These are phyloP conservation scores for Leishmania lainsoni DNA, from an alignment of 208 protist species.

Conservation along the genomic window DNA sequence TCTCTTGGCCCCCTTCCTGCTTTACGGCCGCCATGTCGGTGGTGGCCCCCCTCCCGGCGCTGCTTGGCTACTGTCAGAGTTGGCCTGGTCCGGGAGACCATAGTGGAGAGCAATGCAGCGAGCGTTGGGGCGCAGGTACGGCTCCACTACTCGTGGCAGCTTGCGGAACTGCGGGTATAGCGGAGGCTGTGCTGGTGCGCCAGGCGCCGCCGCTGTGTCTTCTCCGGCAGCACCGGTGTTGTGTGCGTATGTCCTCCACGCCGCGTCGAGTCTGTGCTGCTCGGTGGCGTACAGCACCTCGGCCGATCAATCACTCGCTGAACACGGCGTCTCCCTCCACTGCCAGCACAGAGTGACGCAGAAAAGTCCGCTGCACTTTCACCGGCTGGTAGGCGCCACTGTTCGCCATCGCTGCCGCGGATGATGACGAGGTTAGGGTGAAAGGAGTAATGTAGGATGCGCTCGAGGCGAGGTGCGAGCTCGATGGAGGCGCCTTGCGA, in stretches of 20 bases:
- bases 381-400: conserved; percentile 16
- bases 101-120: conserved; percentile 87
- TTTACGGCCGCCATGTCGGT: not conserved
- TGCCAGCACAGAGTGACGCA: conserved; percentile 76
- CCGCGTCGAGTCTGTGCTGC: conserved; percentile 27
- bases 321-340: conserved; percentile 89
- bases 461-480: conserved; percentile 3
- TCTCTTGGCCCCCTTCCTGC: too few species aligned
- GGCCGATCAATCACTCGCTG: conserved; percentile 57
- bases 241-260: conserved; percentile 5
- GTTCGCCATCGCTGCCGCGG: not conserved
- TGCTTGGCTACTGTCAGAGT: not conserved
- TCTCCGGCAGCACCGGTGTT: not conserved
- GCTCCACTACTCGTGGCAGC: conserved; percentile 23
- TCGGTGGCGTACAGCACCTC: conserved; percentile 41
- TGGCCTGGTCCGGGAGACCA: conserved; percentile 34
- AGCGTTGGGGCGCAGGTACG: conserved; percentile 61
- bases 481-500: conserved; percentile 17
- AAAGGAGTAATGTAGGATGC: not conserved
- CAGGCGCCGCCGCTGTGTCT: not conserved
- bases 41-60: not conserved
- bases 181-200: conserved; percentile 2
- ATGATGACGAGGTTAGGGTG: not conserved
- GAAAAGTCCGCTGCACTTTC: conserved; percentile 43
- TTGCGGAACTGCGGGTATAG: conserved; percentile 30